Conservation (phyloP, 2,329 filamentous ascomycete species). For the Plectosphaerella sp. region DNA sequence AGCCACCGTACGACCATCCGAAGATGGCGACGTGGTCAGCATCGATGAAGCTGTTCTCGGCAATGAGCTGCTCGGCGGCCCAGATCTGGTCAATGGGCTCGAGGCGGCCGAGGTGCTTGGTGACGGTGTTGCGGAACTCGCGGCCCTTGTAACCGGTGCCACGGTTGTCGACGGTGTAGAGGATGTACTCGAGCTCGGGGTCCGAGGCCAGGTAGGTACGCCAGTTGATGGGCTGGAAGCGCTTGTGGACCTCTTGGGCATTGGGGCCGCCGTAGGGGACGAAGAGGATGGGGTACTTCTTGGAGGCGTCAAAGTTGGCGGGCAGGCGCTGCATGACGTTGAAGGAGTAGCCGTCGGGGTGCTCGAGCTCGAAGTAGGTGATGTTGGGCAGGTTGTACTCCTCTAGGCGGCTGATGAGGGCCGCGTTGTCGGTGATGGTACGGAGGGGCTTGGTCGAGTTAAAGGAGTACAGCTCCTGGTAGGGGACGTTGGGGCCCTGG, state of each 20-base stretch:
- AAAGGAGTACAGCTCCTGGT: conserved; percentile 60
- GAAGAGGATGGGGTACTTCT: conserved; percentile 64
- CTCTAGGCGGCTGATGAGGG: conserved; percentile 46
- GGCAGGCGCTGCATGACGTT: conserved; percentile 64
- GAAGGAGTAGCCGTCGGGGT: conserved; percentile 56
- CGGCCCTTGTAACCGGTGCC: conserved; percentile 63
- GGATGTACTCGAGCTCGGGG: conserved; percentile 62
- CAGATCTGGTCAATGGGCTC: conserved; percentile 65
- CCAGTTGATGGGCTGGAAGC: conserved; percentile 52
- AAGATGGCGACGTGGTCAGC: conserved; percentile 58
- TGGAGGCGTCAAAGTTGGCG: conserved; percentile 55
- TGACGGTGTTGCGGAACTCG: conserved; percentile 53
- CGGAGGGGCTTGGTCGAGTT: conserved; percentile 51
- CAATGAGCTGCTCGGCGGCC: conserved; percentile 53
- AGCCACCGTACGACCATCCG: conserved; percentile 67
- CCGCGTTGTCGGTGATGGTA: conserved; percentile 57
- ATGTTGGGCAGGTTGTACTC: conserved; percentile 61
- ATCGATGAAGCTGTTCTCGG: conserved; percentile 50
- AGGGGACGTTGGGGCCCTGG: conserved; percentile 61
- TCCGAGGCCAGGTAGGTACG: conserved; percentile 62
- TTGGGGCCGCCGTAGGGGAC: conserved; percentile 65
- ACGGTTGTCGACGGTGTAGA: conserved; percentile 65
- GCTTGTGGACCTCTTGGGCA: conserved; percentile 56
- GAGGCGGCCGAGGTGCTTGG: conserved; percentile 55
- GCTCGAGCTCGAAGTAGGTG: conserved; percentile 57